A percentile compares a stretch with the other conserved stretches of the same genome.
Conservation (phyloP, 2,329 filamentous ascomycete genomes). For the Penicillium sp. region DNA sequence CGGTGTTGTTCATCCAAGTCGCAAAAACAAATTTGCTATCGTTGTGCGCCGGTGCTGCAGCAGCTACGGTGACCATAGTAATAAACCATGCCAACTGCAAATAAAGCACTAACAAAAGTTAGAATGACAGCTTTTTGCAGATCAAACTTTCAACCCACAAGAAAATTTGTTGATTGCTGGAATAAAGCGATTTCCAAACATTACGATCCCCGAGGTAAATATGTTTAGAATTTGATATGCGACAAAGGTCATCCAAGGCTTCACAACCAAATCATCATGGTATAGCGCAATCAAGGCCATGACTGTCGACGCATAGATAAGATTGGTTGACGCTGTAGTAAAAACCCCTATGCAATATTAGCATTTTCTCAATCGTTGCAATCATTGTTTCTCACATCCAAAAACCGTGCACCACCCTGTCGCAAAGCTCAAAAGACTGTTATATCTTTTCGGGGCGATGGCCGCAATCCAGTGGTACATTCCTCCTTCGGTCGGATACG, state of each 20-base stretch:
- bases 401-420: conserved; percentile 49
- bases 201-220: conserved; percentile 46
- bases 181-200: conserved; percentile 51
- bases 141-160: conserved; percentile 18
- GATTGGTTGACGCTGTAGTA: conserved; percentile 46
- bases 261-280: conserved; percentile 39
- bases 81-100: conserved; percentile 51
- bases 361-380: neutral
- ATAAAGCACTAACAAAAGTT: conserved; percentile 36
- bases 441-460: conserved; percentile 43
- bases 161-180: conserved; percentile 48
- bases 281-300: conserved; percentile 48
- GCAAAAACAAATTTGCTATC: conserved; percentile 52
- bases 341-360: conserved; percentile 41
- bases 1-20: conserved; percentile 55
- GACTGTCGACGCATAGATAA: conserved; percentile 45
- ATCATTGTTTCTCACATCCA: conserved; percentile 27
- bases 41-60: conserved; percentile 48
- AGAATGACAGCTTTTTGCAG: neutral
- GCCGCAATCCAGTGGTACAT: conserved; percentile 56
- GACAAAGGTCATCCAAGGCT: conserved; percentile 52
- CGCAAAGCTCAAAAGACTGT: conserved; percentile 45
- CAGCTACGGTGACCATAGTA: conserved; percentile 50
- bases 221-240: conserved; percentile 42
- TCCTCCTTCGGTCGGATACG: conserved; percentile 51